A percentile compares a stretch with the other conserved stretches of the same genome.
Conservation (phyloP, 1,139 yeast genomes). For the Yamadazyma epiphylla region DNA sequence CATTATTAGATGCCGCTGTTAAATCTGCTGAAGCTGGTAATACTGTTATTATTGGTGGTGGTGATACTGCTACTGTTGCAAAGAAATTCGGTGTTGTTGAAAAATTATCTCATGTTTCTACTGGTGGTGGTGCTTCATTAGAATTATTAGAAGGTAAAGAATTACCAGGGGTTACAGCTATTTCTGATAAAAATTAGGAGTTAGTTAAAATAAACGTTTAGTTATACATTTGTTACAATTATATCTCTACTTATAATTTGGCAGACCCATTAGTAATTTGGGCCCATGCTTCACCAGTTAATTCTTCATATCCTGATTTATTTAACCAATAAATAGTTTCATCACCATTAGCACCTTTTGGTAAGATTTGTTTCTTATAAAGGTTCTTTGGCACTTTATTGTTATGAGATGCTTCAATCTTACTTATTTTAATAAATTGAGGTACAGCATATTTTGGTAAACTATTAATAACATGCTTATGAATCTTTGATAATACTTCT, state of each 20-base stretch:
- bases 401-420: slow-evolving; percentile 70
- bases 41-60: slow-evolving; percentile 98
- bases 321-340: slow-evolving; percentile 73
- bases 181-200: slow-evolving; percentile 56
- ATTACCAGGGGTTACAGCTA: slow-evolving; percentile 93
- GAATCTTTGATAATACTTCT: slow-evolving; percentile 30
- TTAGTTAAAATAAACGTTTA: neutral
- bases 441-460: slow-evolving; percentile 92
- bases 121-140: slow-evolving; percentile 99
- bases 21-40: slow-evolving; percentile 82
- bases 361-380: slow-evolving; percentile 74
- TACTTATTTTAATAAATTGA: slow-evolving; percentile 63
- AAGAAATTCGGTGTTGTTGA: slow-evolving; percentile 95
- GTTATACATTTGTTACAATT: neutral
- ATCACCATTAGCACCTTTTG: slow-evolving; percentile 59
- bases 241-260: slow-evolving; percentile 16
- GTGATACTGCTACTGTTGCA: slow-evolving; percentile 98
- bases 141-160: slow-evolving; percentile 97
- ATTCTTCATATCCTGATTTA: slow-evolving; percentile 49
- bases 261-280: slow-evolving; percentile 40
- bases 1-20: slow-evolving; percentile 82
- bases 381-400: slow-evolving; percentile 81
- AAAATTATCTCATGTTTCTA: slow-evolving; percentile 93
- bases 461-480: slow-evolving; percentile 34
- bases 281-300: slow-evolving; percentile 60